phyloP scores from a whole-genome alignment of 2,329 filamentous ascomycete genomes.

The Cercospora nicotianae region DNA sequence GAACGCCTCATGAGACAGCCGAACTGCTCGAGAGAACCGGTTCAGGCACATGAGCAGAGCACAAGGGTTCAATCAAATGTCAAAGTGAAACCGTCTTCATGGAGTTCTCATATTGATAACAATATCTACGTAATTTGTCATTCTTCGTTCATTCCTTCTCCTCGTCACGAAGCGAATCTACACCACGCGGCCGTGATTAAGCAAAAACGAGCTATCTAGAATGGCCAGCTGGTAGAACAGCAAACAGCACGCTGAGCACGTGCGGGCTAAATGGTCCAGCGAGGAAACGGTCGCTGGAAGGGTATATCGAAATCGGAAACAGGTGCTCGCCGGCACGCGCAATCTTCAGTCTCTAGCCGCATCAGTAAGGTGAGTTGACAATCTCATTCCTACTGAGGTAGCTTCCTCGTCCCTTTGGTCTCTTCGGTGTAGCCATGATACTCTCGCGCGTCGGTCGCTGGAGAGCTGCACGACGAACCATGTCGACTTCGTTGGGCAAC shows the following conservation, averaged over 20 bases:
- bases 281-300: not conserved
- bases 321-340: not conserved
- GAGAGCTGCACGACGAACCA: slow-evolving; percentile 84
- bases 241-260: too few relatives aligned
- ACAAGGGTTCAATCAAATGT: not conserved
- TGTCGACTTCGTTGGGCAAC: slow-evolving; percentile 94
- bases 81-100: not conserved
- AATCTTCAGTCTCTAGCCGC: not conserved
- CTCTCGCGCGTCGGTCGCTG: slow-evolving; percentile 90
- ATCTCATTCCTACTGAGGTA: slow-evolving; percentile 80
- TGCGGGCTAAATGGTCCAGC: not conserved
- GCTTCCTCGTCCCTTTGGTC: slow-evolving; percentile 51
- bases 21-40: not conserved
- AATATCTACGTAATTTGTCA: not conserved
- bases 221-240: too few relatives aligned
- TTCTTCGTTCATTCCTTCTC: not conserved
- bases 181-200: not conserved
- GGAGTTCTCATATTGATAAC: not conserved
- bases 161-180: not conserved
- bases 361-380: slow-evolving; percentile 68
- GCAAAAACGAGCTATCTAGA: not conserved
- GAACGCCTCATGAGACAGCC: not conserved
- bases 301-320: not conserved
- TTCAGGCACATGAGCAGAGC: not conserved
- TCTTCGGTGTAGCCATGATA: slow-evolving; percentile 58